Evolutionary conservation across 108 stramenopile species (phyloP).

Genomic region (Conticribra guillardii): DNA sequence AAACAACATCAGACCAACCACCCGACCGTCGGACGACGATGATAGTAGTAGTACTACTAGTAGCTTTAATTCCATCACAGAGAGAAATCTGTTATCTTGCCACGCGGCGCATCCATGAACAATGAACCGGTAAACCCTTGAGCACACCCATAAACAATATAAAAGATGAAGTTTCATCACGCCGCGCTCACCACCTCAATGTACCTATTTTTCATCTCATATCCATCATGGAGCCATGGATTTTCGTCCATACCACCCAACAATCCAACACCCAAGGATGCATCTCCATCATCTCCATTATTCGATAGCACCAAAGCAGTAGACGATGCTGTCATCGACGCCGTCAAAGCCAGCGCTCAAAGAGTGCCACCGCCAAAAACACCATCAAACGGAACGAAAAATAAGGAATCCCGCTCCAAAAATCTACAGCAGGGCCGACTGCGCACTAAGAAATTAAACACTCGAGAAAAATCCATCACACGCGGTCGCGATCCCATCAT

Average conservation of each 20-base stretch:
- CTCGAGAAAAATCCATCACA: conserved; percentile 29
- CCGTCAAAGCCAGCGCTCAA: background rate
- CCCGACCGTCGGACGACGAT: too few species aligned
- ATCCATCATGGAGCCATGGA: background rate
- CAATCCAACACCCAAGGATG: background rate
- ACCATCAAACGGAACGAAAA: background rate
- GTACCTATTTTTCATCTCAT: background rate
- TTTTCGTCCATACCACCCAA: background rate
- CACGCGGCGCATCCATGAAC: background rate
- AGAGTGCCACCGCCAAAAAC: background rate
- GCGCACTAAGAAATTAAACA: too few species aligned
- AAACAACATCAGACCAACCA: too few species aligned
- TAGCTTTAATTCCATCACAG: too few species aligned
- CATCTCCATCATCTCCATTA: background rate
- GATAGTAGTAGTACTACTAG: too few species aligned
- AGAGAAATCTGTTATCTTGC: background rate
- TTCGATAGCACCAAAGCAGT: background rate
- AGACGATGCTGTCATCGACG: too few species aligned
- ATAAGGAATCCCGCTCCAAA: background rate
- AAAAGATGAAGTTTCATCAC: background rate
- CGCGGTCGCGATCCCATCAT: conserved; percentile 55
- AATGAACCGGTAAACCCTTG: too few species aligned
- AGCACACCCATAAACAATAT: background rate
- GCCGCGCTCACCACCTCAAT: background rate
- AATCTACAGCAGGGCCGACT: too few species aligned